Evolutionary conservation across 2,329 filamentous ascomycete species (phyloP).

Genomic region (Fusarium pseudoanthophilum): DNA sequence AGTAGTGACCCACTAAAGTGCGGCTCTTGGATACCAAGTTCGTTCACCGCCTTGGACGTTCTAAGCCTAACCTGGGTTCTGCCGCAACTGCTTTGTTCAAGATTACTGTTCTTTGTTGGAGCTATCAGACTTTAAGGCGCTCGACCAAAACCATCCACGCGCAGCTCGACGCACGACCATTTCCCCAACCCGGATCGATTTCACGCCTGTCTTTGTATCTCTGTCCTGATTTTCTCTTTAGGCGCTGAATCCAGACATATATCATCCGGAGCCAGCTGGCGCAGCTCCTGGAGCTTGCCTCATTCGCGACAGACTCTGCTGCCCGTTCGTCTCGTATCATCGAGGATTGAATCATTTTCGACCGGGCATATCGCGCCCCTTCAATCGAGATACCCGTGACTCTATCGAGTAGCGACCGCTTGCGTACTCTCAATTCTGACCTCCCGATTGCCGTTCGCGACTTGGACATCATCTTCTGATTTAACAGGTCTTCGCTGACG

Average conservation of each 20-base stretch:
- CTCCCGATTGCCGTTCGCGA: background rate
- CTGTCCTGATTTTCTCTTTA: background rate
- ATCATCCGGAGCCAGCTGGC: constrained; percentile 21
- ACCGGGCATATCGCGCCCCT: constrained; percentile 3
- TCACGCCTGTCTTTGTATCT: background rate
- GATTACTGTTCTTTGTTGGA: constrained; percentile 37
- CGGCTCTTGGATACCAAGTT: constrained; percentile 8
- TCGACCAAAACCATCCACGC: constrained; percentile 30
- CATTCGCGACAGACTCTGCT: constrained; percentile 34
- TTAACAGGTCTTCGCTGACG: constrained; percentile 19
- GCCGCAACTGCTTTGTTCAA: constrained; percentile 28
- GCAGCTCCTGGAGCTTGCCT: constrained; percentile 30
- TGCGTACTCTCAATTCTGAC: background rate
- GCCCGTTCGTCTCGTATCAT: constrained; percentile 15
- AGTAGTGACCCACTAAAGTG: constrained; percentile 12
- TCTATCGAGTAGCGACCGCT: background rate
- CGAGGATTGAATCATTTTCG: constrained; percentile 10
- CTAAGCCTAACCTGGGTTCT: constrained; percentile 32
- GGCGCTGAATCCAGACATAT: constrained; percentile 9
- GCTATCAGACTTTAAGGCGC: constrained; percentile 36
- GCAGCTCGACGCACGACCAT: constrained; percentile 24
- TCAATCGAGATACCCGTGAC: constrained; percentile 4
- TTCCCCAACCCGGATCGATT: background rate
- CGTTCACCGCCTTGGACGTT: constrained; percentile 16
- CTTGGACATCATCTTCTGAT: constrained; percentile 5